Base-by-base conservation (phyloP, 345 rosid genomes). In the Dipteronia dyeriana region DNA sequence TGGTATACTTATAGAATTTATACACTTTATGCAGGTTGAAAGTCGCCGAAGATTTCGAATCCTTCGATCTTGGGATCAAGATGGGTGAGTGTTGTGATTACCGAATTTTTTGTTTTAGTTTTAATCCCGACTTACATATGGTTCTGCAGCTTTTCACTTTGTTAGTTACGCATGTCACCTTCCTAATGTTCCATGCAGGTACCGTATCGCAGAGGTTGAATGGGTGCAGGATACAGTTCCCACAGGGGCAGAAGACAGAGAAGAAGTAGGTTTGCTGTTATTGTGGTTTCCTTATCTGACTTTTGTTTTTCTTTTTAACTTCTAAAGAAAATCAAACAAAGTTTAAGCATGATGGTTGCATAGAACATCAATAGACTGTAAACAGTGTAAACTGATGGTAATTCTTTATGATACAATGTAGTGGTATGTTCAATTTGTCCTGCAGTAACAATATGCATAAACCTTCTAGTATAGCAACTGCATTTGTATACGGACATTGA, bases 161-260 rank as follows among this genome's bases (percentile, higher is more conserved):
- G 60, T 70, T 4, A 22, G 20, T 54, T 64, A 62, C 66, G 67
- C 74, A 57, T 74, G 12, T 57, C 34, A 20, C 80, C 64, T 9
- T 59, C 74, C 51, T 78, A 69, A 31, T 78, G 70, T 68, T 70
- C 63, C 38, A 31, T 76, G 71, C 82, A 96, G 99, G 53, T 94
- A 94, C 66, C 97, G 97, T 57, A 87, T 94, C 80, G 98, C 99
- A 68, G 95, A 92, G 83, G 94, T 92, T 83, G 97, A 91, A 84
- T 96, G 99, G 98, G 83, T 94, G 64, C 89, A 84, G 66, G 99
- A 96, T 88, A 78, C 73, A 81, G 77, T 86, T 65, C 92, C 92
- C 67, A 80, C 77, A 79, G 83, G 79, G 23, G 81, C 81, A 3
- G 81, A 76, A 77, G 90, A 80, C 23, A 87, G 79, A 82, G 82